phyloP scores from a whole-genome alignment of 1,139 yeast genomes.

The Spencermartinsiella ligniputridi region DNA sequence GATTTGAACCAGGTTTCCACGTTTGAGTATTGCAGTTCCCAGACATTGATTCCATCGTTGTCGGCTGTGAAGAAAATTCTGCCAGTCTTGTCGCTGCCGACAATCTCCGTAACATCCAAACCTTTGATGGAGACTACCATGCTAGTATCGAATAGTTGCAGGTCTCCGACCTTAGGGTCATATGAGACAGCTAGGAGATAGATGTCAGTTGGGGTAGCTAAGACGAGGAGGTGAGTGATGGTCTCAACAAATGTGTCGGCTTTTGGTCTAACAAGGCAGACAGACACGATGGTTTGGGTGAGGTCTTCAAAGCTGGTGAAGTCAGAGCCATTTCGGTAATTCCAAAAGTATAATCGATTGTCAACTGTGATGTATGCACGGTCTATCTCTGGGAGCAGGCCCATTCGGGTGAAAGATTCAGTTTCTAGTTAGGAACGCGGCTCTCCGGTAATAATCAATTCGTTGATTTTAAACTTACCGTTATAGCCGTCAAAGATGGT shows the following conservation, averaged over 20 bases:
- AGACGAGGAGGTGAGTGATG: constrained; percentile 65
- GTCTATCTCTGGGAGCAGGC: constrained; percentile 74
- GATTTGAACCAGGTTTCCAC: constrained; percentile 85
- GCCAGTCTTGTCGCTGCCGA: constrained; percentile 58
- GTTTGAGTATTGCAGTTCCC: constrained; percentile 86
- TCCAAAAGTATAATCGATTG: constrained; percentile 81
- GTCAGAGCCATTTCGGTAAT: constrained; percentile 60
- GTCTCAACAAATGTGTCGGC: constrained; percentile 73
- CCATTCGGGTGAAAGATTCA: constrained; percentile 70
- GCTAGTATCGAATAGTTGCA: constrained; percentile 78
- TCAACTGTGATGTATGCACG: constrained; percentile 89
- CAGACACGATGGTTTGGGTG: constrained; percentile 70
- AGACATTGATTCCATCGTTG: constrained; percentile 71
- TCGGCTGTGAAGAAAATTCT: constrained; percentile 81
- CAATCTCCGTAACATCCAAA: constrained; percentile 61
- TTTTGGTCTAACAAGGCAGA: constrained; percentile 74
- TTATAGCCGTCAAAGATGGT: constrained; percentile 72
- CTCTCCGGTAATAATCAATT: too few relatives aligned
- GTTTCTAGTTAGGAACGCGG: constrained; percentile 38
- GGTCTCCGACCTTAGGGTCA: constrained; percentile 43
- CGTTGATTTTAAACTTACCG: constrained; percentile 11
- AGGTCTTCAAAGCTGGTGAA: constrained; percentile 81
- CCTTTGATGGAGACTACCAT: constrained; percentile 80
- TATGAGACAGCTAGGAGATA: constrained; percentile 72
- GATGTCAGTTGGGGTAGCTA: constrained; percentile 78